phyloP scores from a whole-genome alignment of 2,329 filamentous ascomycete species.

The Phialophora macrospora region DNA sequence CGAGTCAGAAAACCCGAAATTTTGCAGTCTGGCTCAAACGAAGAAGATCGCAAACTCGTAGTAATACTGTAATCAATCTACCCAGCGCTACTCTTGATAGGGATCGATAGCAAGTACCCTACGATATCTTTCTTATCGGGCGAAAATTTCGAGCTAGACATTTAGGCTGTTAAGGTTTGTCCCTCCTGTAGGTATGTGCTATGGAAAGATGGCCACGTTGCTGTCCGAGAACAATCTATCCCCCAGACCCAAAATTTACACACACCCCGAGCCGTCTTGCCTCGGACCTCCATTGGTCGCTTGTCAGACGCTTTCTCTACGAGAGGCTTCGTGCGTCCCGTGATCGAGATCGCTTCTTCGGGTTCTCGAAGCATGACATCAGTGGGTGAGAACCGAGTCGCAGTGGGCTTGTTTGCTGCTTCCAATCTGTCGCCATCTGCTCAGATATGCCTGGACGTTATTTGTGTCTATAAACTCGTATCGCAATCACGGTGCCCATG shows the following conservation, averaged over 20 bases:
- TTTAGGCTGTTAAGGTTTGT: slow-evolving; percentile 1
- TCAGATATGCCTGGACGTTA: not conserved
- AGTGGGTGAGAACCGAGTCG: not conserved
- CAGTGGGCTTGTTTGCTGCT: not conserved
- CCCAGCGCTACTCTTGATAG: not conserved
- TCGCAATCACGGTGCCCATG: not conserved
- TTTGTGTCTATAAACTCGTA: not conserved
- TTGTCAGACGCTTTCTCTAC: not conserved
- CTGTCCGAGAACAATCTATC: not conserved
- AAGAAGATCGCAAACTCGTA: not conserved
- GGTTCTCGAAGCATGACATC: slow-evolving; percentile 4
- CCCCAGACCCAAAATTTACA: not conserved
- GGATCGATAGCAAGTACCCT: not conserved
- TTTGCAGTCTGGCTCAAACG: not conserved
- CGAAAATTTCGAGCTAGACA: not conserved
- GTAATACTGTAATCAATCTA: too few relatives aligned
- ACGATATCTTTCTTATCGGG: not conserved
- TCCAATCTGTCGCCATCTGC: not conserved
- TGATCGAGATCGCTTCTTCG: not conserved
- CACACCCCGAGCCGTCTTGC: not conserved
- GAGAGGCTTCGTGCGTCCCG: slow-evolving; percentile 5
- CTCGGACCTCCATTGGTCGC: not conserved
- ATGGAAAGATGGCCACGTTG: slow-evolving; percentile 12
- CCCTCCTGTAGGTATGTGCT: too few relatives aligned
- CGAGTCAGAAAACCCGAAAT: not conserved